These are phyloP conservation scores for Diaporthe helianthi DNA, from an alignment of 2,329 filamentous ascomycete genomes.

Conservation along the genomic window DNA sequence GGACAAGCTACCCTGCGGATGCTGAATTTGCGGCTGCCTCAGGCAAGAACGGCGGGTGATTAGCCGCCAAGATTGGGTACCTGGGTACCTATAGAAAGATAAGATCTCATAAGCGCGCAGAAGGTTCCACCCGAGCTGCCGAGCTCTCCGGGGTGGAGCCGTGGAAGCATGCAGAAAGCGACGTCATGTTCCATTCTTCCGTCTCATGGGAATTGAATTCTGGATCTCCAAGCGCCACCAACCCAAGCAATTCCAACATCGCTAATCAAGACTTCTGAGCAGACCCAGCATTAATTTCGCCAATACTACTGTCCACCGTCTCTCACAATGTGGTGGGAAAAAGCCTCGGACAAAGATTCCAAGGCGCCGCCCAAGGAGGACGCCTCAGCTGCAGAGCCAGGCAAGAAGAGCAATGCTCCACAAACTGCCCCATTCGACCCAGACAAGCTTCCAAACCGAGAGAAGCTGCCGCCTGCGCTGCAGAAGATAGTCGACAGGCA, in stretches of 20 bases:
- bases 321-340: conserved; percentile 52
- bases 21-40: conserved; percentile 36
- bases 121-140: conserved; percentile 23
- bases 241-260: neutral
- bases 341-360: conserved; percentile 41
- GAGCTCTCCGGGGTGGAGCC: conserved; percentile 7
- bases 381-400: conserved; percentile 32
- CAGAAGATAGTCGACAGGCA: conserved; percentile 65
- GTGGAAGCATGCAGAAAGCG: neutral
- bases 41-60: conserved; percentile 27
- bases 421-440: conserved; percentile 49
- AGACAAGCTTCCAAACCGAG: conserved; percentile 54
- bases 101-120: conserved; percentile 18
- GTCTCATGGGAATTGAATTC: neutral
- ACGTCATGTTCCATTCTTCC: conserved; percentile 9
- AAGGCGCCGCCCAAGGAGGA: conserved; percentile 35
- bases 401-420: conserved; percentile 31
- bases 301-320: neutral
- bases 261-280: neutral
- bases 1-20: conserved; percentile 33
- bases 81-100: conserved; percentile 2
- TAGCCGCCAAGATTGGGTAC: conserved; percentile 21
- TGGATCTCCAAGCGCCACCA: neutral
- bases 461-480: conserved; percentile 61
- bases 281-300: neutral